Percentiles rank a stretch among this genome's conserved stretches.
Evolutionary conservation across 2,329 filamentous ascomycete species (phyloP).

Genomic region (Pseudogymnoascus sp.): DNA sequence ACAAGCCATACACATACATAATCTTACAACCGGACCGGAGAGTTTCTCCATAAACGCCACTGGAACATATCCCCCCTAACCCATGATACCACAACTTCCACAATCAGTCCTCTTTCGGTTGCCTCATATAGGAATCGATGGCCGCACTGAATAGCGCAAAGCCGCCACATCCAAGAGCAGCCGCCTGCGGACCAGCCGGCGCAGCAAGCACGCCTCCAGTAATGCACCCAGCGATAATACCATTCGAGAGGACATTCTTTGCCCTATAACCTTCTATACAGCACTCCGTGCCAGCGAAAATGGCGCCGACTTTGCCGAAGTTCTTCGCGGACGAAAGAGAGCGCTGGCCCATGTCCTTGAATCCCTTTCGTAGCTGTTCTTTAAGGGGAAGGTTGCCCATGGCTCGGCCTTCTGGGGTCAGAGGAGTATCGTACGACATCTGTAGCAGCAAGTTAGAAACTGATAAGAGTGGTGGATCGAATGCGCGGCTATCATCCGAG

Average conservation of each 20-base stretch:
- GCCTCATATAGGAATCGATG: constrained; percentile 86
- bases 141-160: constrained; percentile 91
- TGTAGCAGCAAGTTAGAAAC: constrained; percentile 31
- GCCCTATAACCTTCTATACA: constrained; percentile 87
- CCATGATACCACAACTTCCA: not conserved
- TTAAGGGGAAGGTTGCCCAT: constrained; percentile 65
- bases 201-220: constrained; percentile 85
- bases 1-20: constrained; percentile 9
- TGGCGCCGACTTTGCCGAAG: constrained; percentile 86
- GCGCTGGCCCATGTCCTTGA: constrained; percentile 89
- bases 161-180: constrained; percentile 78
- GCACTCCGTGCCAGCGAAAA: constrained; percentile 92
- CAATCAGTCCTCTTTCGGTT: constrained; percentile 51
- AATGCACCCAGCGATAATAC: constrained; percentile 78
- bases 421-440: constrained; percentile 98
- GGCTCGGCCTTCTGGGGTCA: constrained; percentile 40
- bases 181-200: constrained; percentile 83
- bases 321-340: constrained; percentile 84
- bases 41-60: not conserved
- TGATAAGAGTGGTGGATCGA: not conserved
- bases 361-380: constrained; percentile 76
- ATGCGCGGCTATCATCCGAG: not conserved
- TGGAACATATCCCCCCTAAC: not conserved
- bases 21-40: constrained; percentile 3
- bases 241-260: constrained; percentile 90